phyloP scores from a whole-genome alignment of 2,329 filamentous ascomycete species.

The Penicillium rolfsii region DNA sequence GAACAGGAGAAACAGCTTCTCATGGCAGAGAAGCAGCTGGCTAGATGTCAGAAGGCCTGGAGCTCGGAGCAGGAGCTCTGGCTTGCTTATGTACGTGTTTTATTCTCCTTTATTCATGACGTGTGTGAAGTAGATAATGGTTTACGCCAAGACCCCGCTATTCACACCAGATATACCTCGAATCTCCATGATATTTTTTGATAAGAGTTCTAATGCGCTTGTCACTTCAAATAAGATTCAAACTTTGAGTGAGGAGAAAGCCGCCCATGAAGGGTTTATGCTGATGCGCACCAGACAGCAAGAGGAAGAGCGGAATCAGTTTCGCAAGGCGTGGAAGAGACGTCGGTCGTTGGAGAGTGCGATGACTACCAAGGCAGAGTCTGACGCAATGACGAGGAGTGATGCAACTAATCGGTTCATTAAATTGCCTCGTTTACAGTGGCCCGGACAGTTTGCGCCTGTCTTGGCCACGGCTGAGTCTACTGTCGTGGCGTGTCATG shows the following conservation, averaged over 20 bases:
- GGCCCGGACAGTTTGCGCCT: slow-evolving; percentile 15
- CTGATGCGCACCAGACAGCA: slow-evolving; percentile 38
- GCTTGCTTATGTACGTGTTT: slow-evolving; percentile 37
- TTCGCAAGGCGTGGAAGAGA: slow-evolving; percentile 39
- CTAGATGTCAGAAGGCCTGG: slow-evolving; percentile 42
- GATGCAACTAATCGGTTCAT: slow-evolving; percentile 5
- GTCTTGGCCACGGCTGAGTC: slow-evolving; percentile 13
- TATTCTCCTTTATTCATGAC: not conserved
- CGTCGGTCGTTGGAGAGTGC: slow-evolving; percentile 26
- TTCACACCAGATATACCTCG: not conserved
- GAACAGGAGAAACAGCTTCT: slow-evolving; percentile 36
- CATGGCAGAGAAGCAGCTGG: slow-evolving; percentile 34
- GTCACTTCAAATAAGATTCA: slow-evolving; percentile 31
- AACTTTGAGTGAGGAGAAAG: slow-evolving; percentile 38
- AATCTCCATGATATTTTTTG: not conserved
- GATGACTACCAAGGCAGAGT: slow-evolving; percentile 1
- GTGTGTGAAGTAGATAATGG: not conserved
- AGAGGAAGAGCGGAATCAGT: slow-evolving; percentile 39
- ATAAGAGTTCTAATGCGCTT: not conserved
- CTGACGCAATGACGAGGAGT: not conserved
- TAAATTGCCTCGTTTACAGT: slow-evolving; percentile 23
- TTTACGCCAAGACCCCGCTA: not conserved
- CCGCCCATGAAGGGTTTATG: slow-evolving; percentile 38
- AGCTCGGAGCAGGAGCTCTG: slow-evolving; percentile 43
- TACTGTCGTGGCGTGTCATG: slow-evolving; percentile 17